Evolutionary conservation across 2,329 filamentous ascomycete species (phyloP).

Genomic region (Stachybotrys echinatus): DNA sequence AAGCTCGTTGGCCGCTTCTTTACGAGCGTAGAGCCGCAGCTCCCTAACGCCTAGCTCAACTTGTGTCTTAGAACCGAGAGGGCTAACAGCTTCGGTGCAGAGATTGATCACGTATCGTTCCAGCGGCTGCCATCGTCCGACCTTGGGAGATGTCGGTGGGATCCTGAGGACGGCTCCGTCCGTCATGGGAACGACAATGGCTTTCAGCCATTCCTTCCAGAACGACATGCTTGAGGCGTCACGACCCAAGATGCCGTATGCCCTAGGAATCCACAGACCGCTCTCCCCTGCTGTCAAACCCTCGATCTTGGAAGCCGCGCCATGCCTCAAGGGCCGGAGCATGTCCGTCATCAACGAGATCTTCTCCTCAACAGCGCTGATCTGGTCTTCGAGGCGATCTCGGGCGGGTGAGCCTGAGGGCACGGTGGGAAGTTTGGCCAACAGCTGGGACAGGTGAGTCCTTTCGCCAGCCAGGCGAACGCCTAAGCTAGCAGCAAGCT

Average conservation of each 20-base stretch:
- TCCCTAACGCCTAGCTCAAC: slow-evolving; percentile 89
- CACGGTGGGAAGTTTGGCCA: slow-evolving; percentile 75
- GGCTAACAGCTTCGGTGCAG: slow-evolving; percentile 90
- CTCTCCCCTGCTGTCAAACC: slow-evolving; percentile 93
- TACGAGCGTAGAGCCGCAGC: slow-evolving; percentile 83
- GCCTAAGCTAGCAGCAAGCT: slow-evolving; percentile 86
- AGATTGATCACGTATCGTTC: slow-evolving; percentile 97
- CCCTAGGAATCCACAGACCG: slow-evolving; percentile 89
- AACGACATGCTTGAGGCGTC: slow-evolving; percentile 81
- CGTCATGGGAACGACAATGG: slow-evolving; percentile 91
- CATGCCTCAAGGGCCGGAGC: slow-evolving; percentile 84
- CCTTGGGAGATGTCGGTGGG: slow-evolving; percentile 79
- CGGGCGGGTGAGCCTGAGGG: slow-evolving; percentile 76
- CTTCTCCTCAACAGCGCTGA: slow-evolving; percentile 94
- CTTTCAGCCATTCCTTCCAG: slow-evolving; percentile 98
- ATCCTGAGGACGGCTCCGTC: slow-evolving; percentile 79
- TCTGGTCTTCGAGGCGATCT: slow-evolving; percentile 86
- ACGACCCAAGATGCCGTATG: slow-evolving; percentile 86
- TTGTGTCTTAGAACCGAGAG: slow-evolving; percentile 89
- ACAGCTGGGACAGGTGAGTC: slow-evolving; percentile 80
- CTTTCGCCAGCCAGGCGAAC: slow-evolving; percentile 82
- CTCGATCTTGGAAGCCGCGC: slow-evolving; percentile 94
- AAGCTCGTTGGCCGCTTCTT: slow-evolving; percentile 88
- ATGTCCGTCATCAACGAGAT: slow-evolving; percentile 96
- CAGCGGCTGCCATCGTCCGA: slow-evolving; percentile 92